Percentiles rank a stretch among this genome's conserved stretches.
Conservation (phyloP, 2,329 filamentous ascomycete species). For the Mycosphaerella arachidis region DNA sequence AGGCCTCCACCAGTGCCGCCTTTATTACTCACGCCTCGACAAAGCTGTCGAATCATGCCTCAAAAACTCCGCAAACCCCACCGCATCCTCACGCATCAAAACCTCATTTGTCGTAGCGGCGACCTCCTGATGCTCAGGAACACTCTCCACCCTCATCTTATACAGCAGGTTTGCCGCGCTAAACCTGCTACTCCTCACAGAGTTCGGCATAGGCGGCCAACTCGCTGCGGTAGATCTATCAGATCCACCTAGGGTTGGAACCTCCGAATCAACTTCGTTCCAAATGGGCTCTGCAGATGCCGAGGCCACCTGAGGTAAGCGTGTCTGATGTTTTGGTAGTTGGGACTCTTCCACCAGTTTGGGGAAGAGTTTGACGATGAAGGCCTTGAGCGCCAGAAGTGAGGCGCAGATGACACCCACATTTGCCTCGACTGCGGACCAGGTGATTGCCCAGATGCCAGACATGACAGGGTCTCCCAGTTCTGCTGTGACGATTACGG, state of each 20-base stretch:
- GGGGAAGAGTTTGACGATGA: slow-evolving; percentile 36
- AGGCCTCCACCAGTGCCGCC: neutral
- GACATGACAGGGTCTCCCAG: slow-evolving; percentile 28
- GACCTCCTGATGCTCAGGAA: neutral
- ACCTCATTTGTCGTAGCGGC: neutral
- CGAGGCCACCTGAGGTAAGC: slow-evolving; percentile 7
- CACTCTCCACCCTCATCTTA: neutral
- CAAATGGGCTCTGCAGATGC: neutral
- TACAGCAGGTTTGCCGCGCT: neutral
- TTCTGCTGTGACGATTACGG: slow-evolving; percentile 19
- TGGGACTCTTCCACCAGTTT: slow-evolving; percentile 25
- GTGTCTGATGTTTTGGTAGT: slow-evolving; percentile 18
- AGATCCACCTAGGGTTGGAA: neutral
- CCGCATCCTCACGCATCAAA: neutral
- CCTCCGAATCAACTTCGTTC: slow-evolving; percentile 4
- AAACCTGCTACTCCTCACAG: neutral
- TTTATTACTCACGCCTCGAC: neutral
- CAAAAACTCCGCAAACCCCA: neutral
- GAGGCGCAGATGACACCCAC: slow-evolving; percentile 44
- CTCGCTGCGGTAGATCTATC: neutral
- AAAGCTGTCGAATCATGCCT: neutral
- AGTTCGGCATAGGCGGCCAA: neutral
- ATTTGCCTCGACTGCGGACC: slow-evolving; percentile 42
- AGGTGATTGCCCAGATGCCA: slow-evolving; percentile 39
- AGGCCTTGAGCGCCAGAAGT: slow-evolving; percentile 41